phyloP scores from a whole-genome alignment of 2,329 filamentous ascomycete species.

The Aspergillus ibericus region DNA sequence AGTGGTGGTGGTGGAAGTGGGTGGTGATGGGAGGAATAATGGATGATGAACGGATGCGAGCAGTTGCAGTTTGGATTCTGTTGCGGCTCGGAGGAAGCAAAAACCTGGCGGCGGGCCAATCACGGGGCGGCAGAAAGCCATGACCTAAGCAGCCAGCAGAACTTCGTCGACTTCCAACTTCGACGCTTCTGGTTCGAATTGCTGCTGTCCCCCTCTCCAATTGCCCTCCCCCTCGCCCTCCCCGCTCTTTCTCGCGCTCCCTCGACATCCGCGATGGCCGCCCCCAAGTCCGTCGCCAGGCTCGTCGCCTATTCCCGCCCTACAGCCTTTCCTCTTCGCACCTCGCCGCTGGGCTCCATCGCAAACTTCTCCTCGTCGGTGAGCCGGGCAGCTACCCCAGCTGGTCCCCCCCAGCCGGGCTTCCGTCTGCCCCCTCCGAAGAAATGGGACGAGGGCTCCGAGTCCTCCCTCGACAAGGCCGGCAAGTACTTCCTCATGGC shows the following conservation, averaged over 20 bases:
- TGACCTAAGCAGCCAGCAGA: conserved; percentile 42
- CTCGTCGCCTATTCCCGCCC: conserved; percentile 45
- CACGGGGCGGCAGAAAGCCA: conserved; percentile 38
- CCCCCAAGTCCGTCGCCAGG: conserved; percentile 45
- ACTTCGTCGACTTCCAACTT: conserved; percentile 26
- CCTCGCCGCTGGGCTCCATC: conserved; percentile 46
- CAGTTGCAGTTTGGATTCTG: conserved; percentile 16
- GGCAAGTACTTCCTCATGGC: conserved; percentile 94
- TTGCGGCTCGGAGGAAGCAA: conserved; percentile 36
- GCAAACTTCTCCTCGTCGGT: conserved; percentile 65
- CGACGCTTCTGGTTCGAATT: conserved; percentile 22
- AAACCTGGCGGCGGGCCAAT: conserved; percentile 41
- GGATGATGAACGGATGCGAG: conserved; percentile 10
- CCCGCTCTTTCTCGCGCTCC: conserved; percentile 11
- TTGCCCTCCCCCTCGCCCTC: conserved; percentile 19
- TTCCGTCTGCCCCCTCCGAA: conserved; percentile 75
- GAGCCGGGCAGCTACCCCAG: conserved; percentile 63
- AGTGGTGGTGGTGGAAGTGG: conserved; percentile 8
- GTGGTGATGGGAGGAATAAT: conserved; percentile 19
- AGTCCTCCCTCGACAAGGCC: conserved; percentile 76
- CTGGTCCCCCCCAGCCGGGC: conserved; percentile 73
- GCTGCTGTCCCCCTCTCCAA: conserved; percentile 20
- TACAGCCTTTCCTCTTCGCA: conserved; percentile 28
- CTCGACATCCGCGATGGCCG: conserved; percentile 42
- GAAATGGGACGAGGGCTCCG: conserved; percentile 77